A percentile compares a stretch with the other conserved stretches of the same genome.
These are phyloP conservation scores for Murraya koenigii DNA, from an alignment of 345 rosid genomes.

Conservation along the genomic window DNA sequence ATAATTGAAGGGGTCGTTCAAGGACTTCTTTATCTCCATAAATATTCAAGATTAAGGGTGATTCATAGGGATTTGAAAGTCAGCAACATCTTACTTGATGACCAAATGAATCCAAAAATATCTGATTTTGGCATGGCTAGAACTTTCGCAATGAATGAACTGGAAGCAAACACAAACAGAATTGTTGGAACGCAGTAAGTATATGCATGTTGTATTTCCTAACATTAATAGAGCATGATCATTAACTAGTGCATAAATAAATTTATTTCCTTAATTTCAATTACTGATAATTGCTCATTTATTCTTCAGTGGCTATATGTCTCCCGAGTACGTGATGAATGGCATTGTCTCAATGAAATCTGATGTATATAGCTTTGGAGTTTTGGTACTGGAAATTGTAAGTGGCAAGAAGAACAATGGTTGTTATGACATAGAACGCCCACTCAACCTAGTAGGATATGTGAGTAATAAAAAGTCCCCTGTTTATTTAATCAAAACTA, in stretches of 20 bases:
- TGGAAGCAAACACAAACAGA: conserved; percentile 7
- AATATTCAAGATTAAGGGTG: not conserved
- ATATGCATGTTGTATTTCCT: not conserved
- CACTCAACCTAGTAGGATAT: conserved; percentile 14
- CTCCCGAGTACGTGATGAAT: conserved; percentile 9
- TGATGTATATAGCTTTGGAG: conserved; percentile 9
- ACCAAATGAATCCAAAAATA: conserved; percentile 12
- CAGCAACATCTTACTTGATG: conserved; percentile 8
- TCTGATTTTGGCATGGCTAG: conserved; percentile 8
- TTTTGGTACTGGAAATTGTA: conserved; percentile 3
- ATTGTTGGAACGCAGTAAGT: conserved; percentile 21
- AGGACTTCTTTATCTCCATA: conserved; percentile 15
- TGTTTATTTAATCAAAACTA: too few relatives aligned
- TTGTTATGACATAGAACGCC: not conserved
- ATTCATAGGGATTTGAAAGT: conserved; percentile 16
- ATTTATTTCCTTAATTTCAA: too few relatives aligned
- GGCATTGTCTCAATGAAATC: not conserved
- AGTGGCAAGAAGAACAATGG: conserved; percentile 9
- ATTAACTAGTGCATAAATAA: too few relatives aligned
- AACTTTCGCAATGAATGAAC: not conserved
- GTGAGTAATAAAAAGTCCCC: not conserved
- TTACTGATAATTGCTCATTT: not conserved
- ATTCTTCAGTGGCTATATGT: conserved; percentile 1
- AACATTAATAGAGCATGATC: not conserved
- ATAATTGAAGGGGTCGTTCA: conserved; percentile 16